Base-by-base conservation (phyloP, 768 basidiomycete genomes). In the Hypsizygus marmoreus region DNA sequence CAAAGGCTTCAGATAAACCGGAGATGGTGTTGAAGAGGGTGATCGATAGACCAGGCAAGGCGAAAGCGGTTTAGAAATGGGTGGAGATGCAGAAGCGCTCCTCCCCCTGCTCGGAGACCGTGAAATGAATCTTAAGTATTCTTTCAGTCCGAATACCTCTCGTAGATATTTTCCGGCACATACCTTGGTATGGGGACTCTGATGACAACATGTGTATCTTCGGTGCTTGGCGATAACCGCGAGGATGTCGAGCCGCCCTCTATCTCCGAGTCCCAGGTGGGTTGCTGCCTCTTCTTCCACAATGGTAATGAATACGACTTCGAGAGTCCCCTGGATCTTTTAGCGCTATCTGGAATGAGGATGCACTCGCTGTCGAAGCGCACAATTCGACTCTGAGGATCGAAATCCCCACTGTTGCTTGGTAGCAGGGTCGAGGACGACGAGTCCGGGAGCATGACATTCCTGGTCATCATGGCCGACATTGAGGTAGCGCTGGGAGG, bases 361-460 rank as follows among this genome's bases (percentile, higher is more conserved):
- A 87, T 70, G 48, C 88, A 90, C 56, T 84, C 76, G 42, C 72
- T 70, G 69, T 90, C 80, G 65, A 91, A 91, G 45, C 88, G 77
- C 4, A 90, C 88, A 17, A 71, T 53, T 40, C 70, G 67, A 47
- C 29, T 43, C 33, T 22, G 29, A n/a, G 29, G 13, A 37, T 50
- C 44, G 34, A 42, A 23, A 23, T 49, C 43, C 39, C 40, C 14
- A 4, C 38, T 40, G 7, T 34, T 39, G 40, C 40, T 38, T 34
- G 52, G 32, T 26, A 54, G 40, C 4, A 46, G 26, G 22, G 48
- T 42, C 14, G 55, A 41, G 32, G 50, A 50, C 11, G 44, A 23
- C 42, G 31, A 37, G 13, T 50, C 47, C 17, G 40, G 12, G 13
- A 45, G 43, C 17, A 34, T 30, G 23, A 58, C 14, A 25, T 47